phyloP scores from a whole-genome alignment of 2,329 filamentous ascomycete genomes.

The Fusarium dlaminii region DNA sequence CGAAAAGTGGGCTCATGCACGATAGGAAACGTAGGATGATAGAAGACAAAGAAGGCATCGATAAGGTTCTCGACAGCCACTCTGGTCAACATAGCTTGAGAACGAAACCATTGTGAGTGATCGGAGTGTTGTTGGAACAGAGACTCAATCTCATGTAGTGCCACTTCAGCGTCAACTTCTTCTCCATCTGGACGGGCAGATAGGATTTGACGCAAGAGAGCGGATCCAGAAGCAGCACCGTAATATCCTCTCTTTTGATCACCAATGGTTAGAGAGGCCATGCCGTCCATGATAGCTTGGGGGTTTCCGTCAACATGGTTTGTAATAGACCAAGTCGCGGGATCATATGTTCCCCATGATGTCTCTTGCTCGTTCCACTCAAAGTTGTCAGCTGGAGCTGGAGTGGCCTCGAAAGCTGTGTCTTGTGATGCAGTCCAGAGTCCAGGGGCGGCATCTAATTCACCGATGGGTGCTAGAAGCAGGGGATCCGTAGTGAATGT shows the following conservation, averaged over 20 bases:
- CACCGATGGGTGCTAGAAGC: conserved; percentile 16
- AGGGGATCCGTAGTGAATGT: conserved; percentile 12
- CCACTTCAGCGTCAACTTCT: conserved; percentile 17
- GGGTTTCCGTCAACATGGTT: conserved; percentile 18
- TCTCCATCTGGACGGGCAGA: conserved; percentile 27
- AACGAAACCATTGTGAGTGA: conserved; percentile 27
- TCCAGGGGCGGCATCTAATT: conserved; percentile 5
- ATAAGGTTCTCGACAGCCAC: conserved; percentile 24
- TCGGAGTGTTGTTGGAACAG: conserved; percentile 24
- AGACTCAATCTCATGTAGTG: conserved; percentile 25
- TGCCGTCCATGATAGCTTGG: conserved; percentile 28
- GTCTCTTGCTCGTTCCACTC: conserved; percentile 32
- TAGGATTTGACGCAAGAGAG: conserved; percentile 22
- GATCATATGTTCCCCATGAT: conserved; percentile 21
- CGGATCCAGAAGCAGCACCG: conserved; percentile 24
- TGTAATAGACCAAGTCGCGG: conserved; percentile 14
- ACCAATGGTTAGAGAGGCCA: conserved; percentile 23
- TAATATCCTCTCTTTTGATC: conserved; percentile 29
- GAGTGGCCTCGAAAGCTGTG: background rate
- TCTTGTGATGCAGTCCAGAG: conserved; percentile 5
- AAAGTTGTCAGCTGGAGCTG: conserved; percentile 16
- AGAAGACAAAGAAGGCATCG: conserved; percentile 20
- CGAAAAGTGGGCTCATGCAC: conserved; percentile 30
- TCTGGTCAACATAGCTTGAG: conserved; percentile 26
- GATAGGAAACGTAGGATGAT: conserved; percentile 19